Percentiles rank a stretch among this genome's conserved stretches.
Evolutionary conservation across 208 protist species (phyloP).

Genomic region (Leishmania lainsoni): DNA sequence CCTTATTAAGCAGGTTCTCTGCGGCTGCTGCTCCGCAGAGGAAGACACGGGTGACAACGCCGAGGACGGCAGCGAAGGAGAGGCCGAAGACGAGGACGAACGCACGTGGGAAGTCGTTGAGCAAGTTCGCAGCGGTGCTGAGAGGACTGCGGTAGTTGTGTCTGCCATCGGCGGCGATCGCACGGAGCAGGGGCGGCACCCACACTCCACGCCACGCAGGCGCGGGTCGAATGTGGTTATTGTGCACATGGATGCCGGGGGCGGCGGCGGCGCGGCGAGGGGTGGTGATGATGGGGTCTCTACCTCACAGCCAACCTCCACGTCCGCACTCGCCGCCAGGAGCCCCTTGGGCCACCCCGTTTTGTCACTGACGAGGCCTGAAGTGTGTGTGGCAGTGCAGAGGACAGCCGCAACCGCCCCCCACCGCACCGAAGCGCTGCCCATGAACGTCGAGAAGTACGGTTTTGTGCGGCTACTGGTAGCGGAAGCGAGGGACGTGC

Average conservation of each 20-base stretch:
- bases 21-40: constrained; percentile 37
- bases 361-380: not conserved
- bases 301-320: not conserved
- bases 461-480: constrained; percentile 72
- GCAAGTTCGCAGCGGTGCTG: no score
- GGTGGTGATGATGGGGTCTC: not conserved
- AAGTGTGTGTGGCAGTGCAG: not conserved
- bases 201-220: not conserved
- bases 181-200: constrained; percentile 1
- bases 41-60: constrained; percentile 18
- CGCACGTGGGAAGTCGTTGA: not conserved
- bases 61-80: constrained; percentile 13
- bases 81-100: not conserved
- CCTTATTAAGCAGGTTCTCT: constrained; percentile 36
- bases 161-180: constrained; percentile 3
- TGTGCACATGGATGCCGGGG: constrained; percentile 16
- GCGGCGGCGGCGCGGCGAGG: not conserved
- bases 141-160: constrained; percentile 7
- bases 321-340: not conserved
- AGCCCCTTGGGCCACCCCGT: not conserved
- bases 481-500: constrained; percentile 61
- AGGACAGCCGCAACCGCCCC: not conserved
- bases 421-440: constrained; percentile 14
- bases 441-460: constrained; percentile 84
- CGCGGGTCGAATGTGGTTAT: not conserved